A percentile compares a stretch with the other conserved stretches of the same genome.
These are phyloP conservation scores for Neurospora terricola DNA, from an alignment of 495 filamentous ascomycete genomes.

Conservation along the genomic window DNA sequence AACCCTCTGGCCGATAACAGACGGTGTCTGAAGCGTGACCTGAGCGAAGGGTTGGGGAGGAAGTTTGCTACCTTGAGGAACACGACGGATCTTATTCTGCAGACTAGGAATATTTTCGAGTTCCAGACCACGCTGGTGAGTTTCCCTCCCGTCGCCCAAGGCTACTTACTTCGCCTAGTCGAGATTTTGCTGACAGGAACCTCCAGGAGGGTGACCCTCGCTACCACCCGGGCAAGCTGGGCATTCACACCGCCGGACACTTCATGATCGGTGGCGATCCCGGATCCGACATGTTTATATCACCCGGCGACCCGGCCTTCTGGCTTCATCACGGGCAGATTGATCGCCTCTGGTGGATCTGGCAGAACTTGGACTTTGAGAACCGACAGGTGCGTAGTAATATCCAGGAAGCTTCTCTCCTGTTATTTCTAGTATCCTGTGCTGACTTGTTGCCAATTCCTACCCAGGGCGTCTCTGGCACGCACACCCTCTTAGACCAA, in stretches of 20 bases:
- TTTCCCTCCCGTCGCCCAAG: constrained; percentile 2
- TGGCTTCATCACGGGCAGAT: constrained; percentile 57
- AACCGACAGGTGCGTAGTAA: constrained; percentile 27
- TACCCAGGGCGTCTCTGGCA: constrained; percentile 29
- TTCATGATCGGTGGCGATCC: constrained; percentile 51
- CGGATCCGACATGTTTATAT: constrained; percentile 42
- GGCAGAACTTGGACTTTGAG: constrained; percentile 48
- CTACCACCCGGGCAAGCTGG: constrained; percentile 27
- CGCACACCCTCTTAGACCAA: constrained; percentile 22
- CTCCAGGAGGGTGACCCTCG: constrained; percentile 32
- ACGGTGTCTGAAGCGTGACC: constrained; percentile 56
- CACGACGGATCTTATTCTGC: constrained; percentile 35
- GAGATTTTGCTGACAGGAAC: neutral
- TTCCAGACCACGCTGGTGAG: constrained; percentile 40
- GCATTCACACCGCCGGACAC: constrained; percentile 55
- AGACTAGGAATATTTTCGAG: constrained; percentile 33
- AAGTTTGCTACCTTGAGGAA: constrained; percentile 38
- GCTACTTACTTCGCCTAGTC: neutral
- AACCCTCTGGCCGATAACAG: constrained; percentile 35
- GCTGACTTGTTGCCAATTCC: neutral
- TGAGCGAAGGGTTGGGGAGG: constrained; percentile 37
- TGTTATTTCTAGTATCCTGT: constrained; percentile 28
- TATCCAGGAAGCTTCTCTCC: constrained; percentile 36
- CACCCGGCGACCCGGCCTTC: constrained; percentile 58
- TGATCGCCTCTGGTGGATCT: constrained; percentile 58